Conservation (phyloP, 352 stramenopile species). For the Phytophthora sp. region DNA sequence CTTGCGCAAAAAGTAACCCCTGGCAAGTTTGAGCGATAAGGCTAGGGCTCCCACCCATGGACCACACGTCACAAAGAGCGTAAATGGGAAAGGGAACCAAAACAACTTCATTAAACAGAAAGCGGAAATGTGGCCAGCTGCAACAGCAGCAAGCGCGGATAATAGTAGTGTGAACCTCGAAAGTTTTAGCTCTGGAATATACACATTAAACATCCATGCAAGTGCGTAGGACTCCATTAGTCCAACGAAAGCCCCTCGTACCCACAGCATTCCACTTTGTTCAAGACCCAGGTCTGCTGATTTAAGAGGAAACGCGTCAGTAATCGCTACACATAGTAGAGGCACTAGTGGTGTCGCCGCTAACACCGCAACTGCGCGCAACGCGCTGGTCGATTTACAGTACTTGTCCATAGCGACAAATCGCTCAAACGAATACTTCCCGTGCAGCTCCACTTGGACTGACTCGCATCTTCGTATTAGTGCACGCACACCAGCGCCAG, state of each 20-base stretch:
- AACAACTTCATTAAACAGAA: conserved; percentile 7
- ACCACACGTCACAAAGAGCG: conserved; percentile 12
- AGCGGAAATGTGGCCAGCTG: neutral
- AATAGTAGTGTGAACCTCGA: neutral
- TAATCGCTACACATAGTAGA: conserved; percentile 10
- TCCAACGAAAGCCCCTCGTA: neutral
- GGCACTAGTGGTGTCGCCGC: neutral
- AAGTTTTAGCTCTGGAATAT: conserved; percentile 15
- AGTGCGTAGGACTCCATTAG: conserved; percentile 9
- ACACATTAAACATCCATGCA: conserved; percentile 10
- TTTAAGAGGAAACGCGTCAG: conserved; percentile 13
- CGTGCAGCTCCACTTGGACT: conserved; percentile 26
- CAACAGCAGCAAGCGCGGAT: neutral
- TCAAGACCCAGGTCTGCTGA: conserved; percentile 17
- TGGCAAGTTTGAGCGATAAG: conserved; percentile 10
- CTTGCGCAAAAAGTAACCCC: conserved; percentile 12
- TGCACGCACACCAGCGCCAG: conserved; percentile 1
- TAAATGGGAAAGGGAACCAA: conserved; percentile 20
- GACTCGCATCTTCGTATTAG: conserved; percentile 21
- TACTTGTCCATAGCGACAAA: conserved; percentile 10
- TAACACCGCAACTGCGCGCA: neutral
- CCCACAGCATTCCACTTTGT: conserved; percentile 8
- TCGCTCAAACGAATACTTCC: conserved; percentile 18
- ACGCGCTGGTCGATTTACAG: conserved; percentile 3
- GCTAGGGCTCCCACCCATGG: conserved; percentile 16